Conservation (phyloP, 2,329 filamentous ascomycete species). For the Huntiella moniliformis region DNA sequence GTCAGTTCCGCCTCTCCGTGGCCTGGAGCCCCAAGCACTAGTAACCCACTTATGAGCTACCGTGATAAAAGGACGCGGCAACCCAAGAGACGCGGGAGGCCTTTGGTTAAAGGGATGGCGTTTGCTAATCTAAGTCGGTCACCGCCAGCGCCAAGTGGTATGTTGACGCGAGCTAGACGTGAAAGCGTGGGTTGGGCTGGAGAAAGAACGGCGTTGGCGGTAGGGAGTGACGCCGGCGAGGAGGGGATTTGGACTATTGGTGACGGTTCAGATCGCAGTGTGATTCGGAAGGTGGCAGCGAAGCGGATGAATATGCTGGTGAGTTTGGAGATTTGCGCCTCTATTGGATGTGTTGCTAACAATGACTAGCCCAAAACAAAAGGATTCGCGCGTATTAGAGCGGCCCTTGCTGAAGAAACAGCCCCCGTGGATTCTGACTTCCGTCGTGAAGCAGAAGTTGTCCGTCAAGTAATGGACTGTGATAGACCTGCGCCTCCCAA, state of each 20-base stretch:
- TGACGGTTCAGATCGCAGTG: slow-evolving; percentile 47
- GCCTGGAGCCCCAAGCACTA: slow-evolving; percentile 31
- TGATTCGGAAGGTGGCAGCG: slow-evolving; percentile 68
- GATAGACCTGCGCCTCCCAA: slow-evolving; percentile 42
- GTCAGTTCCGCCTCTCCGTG: not conserved
- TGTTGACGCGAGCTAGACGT: slow-evolving; percentile 38
- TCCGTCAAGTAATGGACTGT: slow-evolving; percentile 83
- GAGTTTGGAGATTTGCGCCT: slow-evolving; percentile 19
- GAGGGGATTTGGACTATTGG: slow-evolving; percentile 52
- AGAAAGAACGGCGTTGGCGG: slow-evolving; percentile 63
- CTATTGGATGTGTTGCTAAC: slow-evolving; percentile 16
- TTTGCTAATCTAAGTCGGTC: slow-evolving; percentile 45
- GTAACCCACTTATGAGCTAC: slow-evolving; percentile 58
- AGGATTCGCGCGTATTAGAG: slow-evolving; percentile 81
- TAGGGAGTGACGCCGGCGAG: slow-evolving; percentile 44
- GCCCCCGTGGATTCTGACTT: slow-evolving; percentile 78
- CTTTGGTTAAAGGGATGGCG: slow-evolving; percentile 27
- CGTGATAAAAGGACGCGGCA: slow-evolving; percentile 54
- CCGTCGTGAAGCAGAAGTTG: slow-evolving; percentile 81
- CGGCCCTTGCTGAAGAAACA: slow-evolving; percentile 72
- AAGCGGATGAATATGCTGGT: slow-evolving; percentile 77
- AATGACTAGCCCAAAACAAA: slow-evolving; percentile 69
- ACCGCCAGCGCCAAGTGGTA: slow-evolving; percentile 36
- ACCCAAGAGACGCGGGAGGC: slow-evolving; percentile 35
- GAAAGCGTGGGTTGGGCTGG: slow-evolving; percentile 85